Evolutionary conservation across 2,329 filamentous ascomycete species (phyloP).

Genomic region (Endocalyx cinctus): DNA sequence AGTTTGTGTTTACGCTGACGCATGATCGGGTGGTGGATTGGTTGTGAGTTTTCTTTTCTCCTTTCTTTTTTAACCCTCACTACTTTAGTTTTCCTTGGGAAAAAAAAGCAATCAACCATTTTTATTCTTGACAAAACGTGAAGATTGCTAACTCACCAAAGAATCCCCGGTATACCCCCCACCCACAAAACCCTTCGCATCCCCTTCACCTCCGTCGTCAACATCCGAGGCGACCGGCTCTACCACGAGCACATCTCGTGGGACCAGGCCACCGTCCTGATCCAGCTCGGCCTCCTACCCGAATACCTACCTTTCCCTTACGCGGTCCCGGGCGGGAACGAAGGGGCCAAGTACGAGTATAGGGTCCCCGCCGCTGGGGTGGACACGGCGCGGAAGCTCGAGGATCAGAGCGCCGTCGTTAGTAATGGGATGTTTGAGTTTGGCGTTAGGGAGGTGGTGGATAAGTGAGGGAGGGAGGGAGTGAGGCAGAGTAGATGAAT

Average conservation of each 20-base stretch:
- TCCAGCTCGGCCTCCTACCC: slow-evolving; percentile 58
- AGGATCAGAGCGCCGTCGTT: slow-evolving; percentile 43
- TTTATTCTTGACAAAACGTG: neutral
- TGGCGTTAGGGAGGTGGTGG: slow-evolving; percentile 13
- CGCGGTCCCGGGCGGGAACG: slow-evolving; percentile 31
- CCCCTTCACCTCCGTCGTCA: slow-evolving; percentile 61
- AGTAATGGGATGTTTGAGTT: slow-evolving; percentile 53
- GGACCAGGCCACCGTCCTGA: slow-evolving; percentile 61
- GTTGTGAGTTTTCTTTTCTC: slow-evolving; percentile 47
- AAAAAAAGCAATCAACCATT: neutral
- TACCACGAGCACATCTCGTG: slow-evolving; percentile 69
- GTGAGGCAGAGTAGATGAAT: no score
- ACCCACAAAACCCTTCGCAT: slow-evolving; percentile 51
- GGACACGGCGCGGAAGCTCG: slow-evolving; percentile 46
- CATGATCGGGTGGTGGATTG: slow-evolving; percentile 62
- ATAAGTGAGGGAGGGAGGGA: no score
- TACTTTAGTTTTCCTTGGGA: neutral
- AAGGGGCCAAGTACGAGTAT: slow-evolving; percentile 45
- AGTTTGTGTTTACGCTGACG: slow-evolving; percentile 63
- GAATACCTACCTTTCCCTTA: slow-evolving; percentile 63
- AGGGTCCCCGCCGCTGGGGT: slow-evolving; percentile 55
- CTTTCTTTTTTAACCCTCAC: neutral
- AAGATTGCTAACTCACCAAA: slow-evolving; percentile 19
- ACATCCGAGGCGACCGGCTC: slow-evolving; percentile 62
- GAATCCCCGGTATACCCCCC: slow-evolving; percentile 54